These are phyloP conservation scores for Fusarium sp. DNA, from an alignment of 2,329 filamentous ascomycete genomes.

Conservation along the genomic window DNA sequence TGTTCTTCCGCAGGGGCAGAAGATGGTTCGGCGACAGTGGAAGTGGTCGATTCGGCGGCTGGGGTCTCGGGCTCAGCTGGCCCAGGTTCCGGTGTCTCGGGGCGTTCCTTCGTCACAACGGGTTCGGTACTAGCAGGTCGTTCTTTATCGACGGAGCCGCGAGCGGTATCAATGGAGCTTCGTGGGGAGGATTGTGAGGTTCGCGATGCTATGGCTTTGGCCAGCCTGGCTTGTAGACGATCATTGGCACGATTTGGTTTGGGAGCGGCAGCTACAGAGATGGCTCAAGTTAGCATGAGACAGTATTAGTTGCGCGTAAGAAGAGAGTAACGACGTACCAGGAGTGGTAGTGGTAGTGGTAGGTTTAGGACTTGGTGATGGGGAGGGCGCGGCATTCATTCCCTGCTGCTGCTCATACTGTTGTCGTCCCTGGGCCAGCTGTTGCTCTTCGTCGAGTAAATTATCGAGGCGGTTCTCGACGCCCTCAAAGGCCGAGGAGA, in stretches of 20 bases:
- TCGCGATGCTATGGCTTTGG: slow-evolving; percentile 86
- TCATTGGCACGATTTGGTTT: slow-evolving; percentile 81
- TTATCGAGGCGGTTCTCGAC: slow-evolving; percentile 94
- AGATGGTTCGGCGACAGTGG: slow-evolving; percentile 5
- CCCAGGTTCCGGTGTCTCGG: slow-evolving; percentile 27
- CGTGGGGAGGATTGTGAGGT: slow-evolving; percentile 58
- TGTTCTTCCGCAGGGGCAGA: slow-evolving; percentile 4
- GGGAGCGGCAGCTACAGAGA: slow-evolving; percentile 64
- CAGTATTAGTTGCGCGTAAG: background rate
- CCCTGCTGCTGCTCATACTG: slow-evolving; percentile 42
- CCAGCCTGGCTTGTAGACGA: slow-evolving; percentile 88
- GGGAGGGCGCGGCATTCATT: slow-evolving; percentile 36
- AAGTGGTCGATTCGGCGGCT: slow-evolving; percentile 9
- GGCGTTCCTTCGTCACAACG: slow-evolving; percentile 26
- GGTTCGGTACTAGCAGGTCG: slow-evolving; percentile 38
- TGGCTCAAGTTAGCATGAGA: slow-evolving; percentile 11
- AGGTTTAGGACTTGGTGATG: slow-evolving; percentile 53
- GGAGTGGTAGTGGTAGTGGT: background rate
- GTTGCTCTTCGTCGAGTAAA: slow-evolving; percentile 82
- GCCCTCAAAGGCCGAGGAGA: slow-evolving; percentile 92
- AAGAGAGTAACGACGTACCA: slow-evolving; percentile 9
- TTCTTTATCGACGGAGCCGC: slow-evolving; percentile 50
- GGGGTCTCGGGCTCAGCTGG: slow-evolving; percentile 24
- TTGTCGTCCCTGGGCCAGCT: slow-evolving; percentile 18
- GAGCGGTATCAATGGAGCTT: slow-evolving; percentile 56